phyloP scores from a whole-genome alignment of 2,329 filamentous ascomycete species.

The Aureobasidium sp. region DNA sequence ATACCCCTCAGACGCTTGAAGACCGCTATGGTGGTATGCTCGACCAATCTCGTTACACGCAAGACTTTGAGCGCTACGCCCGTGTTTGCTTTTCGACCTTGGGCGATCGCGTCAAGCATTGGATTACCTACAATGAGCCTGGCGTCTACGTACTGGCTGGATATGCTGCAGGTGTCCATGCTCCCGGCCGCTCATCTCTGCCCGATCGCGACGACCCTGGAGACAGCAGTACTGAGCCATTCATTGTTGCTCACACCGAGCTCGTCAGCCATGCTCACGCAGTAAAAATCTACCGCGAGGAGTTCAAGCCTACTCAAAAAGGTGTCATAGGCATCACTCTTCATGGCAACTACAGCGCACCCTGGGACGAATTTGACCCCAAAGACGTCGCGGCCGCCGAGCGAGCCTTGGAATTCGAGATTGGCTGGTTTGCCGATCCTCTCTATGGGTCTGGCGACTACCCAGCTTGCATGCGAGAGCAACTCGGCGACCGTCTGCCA shows the following conservation, averaged over 20 bases:
- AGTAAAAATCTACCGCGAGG: constrained; percentile 26
- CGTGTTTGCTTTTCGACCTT: constrained; percentile 33
- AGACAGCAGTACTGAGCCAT: constrained; percentile 24
- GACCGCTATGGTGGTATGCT: constrained; percentile 33
- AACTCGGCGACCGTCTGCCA: constrained; percentile 28
- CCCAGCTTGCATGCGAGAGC: constrained; percentile 33
- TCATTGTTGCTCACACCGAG: constrained; percentile 33
- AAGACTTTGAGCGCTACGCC: constrained; percentile 36
- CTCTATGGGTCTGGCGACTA: constrained; percentile 30
- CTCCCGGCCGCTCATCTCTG: background rate
- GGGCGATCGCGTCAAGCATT: constrained; percentile 33
- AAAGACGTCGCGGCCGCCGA: constrained; percentile 26
- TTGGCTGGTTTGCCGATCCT: constrained; percentile 38
- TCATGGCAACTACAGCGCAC: constrained; percentile 34
- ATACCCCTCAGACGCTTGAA: constrained; percentile 30
- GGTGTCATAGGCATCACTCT: constrained; percentile 24
- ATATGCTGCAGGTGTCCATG: constrained; percentile 11
- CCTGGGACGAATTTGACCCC: constrained; percentile 28
- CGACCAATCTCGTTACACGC: constrained; percentile 20
- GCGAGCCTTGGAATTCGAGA: constrained; percentile 30
- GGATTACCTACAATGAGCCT: constrained; percentile 40
- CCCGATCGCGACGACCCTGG: constrained; percentile 4
- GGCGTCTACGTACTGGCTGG: background rate
- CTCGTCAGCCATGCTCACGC: constrained; percentile 18
- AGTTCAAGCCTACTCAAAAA: constrained; percentile 32